These are phyloP conservation scores for Sporisorium graminicola DNA, from an alignment of 1,284 basidiomycete species.

Conservation along the genomic window DNA sequence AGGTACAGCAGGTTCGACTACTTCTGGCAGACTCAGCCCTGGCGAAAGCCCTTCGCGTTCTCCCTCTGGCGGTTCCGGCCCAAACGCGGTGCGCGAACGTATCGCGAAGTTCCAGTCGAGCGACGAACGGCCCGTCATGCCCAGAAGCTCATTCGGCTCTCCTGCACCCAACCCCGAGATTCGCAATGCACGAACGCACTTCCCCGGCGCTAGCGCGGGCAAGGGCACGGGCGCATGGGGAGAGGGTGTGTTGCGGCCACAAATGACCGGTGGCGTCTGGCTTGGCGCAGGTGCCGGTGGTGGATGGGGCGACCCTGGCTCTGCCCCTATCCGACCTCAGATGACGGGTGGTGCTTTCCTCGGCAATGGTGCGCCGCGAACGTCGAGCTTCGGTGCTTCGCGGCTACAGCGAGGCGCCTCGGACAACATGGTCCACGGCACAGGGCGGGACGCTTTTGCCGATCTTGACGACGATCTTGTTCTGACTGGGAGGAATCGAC, in stretches of 20 bases:
- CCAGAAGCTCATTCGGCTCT: conserved; percentile 61
- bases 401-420: conserved; percentile 40
- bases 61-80: conserved; percentile 30
- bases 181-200: conserved; percentile 42
- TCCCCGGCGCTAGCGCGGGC: conserved; percentile 49
- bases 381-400: conserved; percentile 27
- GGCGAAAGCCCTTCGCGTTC: conserved; percentile 45
- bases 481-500: conserved; percentile 42
- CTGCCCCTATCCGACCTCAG: conserved; percentile 52
- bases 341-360: conserved; percentile 56
- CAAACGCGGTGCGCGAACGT: conserved; percentile 55
- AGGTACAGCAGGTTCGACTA: conserved; percentile 11
- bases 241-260: conserved; percentile 59
- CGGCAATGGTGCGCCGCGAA: conserved; percentile 36
- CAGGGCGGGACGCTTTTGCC: conserved; percentile 56
- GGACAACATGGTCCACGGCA: conserved; percentile 43
- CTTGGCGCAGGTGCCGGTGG: conserved; percentile 50
- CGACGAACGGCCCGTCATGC: conserved; percentile 57
- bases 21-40: conserved; percentile 39
- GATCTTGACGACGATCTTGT: conserved; percentile 58
- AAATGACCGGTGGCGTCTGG: conserved; percentile 64
- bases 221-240: conserved; percentile 58
- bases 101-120: conserved; percentile 61
- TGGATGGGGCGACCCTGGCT: conserved; percentile 47
- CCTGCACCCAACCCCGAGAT: conserved; percentile 59